Conservation (phyloP, 1,284 basidiomycete genomes). For the Veloporphyrellus conicus region DNA sequence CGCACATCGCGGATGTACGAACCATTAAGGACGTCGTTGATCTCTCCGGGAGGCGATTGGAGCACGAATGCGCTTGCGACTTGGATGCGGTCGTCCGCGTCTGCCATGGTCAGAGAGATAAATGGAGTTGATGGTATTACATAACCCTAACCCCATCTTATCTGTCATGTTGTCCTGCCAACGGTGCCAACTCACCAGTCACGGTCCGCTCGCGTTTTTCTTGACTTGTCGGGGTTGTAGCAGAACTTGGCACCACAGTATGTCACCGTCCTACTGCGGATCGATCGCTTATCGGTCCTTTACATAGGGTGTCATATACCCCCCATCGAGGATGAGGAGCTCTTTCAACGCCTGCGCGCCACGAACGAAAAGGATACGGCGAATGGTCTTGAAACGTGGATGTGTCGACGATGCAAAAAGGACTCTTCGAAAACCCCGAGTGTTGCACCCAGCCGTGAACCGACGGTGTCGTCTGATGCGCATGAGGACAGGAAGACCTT, state of each 20-base stretch:
- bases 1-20: constrained; percentile 10
- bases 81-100: constrained; percentile 55
- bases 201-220: constrained; percentile 25
- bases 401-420: constrained; percentile 30
- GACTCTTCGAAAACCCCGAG: constrained; percentile 1
- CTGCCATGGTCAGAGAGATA: no score
- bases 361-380: constrained; percentile 16
- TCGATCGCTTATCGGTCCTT: constrained; percentile 6
- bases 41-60: constrained; percentile 90
- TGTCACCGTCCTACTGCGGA: constrained; percentile 8
- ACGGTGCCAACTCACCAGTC: constrained; percentile 21
- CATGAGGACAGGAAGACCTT: background rate
- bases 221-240: constrained; percentile 24
- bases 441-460: constrained; percentile 7
- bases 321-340: constrained; percentile 22
- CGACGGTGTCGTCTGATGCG: constrained; percentile 7
- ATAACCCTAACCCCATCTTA: constrained; percentile 27
- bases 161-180: constrained; percentile 18
- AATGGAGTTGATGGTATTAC: no score
- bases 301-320: constrained; percentile 29
- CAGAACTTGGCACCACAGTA: constrained; percentile 31
- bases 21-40: constrained; percentile 93
- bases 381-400: constrained; percentile 20
- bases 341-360: constrained; percentile 22
- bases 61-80: constrained; percentile 76